These are phyloP conservation scores for Pterulicium gracile DNA, from an alignment of 1,284 basidiomycete genomes.

Conservation along the genomic window DNA sequence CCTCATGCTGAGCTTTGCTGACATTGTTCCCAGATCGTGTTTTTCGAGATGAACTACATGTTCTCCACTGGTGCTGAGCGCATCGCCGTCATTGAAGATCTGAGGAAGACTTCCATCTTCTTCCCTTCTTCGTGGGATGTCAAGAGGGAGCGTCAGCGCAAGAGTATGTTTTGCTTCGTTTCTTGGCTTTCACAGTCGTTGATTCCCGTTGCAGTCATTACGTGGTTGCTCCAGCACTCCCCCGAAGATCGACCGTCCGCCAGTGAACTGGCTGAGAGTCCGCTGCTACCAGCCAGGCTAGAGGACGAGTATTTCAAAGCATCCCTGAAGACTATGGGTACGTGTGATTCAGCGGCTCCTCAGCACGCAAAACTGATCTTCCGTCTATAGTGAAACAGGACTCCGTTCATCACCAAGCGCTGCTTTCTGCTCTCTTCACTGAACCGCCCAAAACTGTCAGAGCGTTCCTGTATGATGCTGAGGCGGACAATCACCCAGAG, in stretches of 20 bases:
- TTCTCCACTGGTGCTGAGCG: constrained; percentile 88
- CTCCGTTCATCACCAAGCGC: constrained; percentile 62
- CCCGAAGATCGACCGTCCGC: constrained; percentile 77
- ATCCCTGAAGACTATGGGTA: constrained; percentile 70
- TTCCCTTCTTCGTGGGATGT: constrained; percentile 74
- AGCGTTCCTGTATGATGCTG: constrained; percentile 73
- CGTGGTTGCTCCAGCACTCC: constrained; percentile 76
- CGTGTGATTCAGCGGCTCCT: constrained; percentile 14
- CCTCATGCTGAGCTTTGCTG: constrained; percentile 1
- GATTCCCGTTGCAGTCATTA: constrained; percentile 53
- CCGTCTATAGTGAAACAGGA: constrained; percentile 52
- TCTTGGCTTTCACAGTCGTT: constrained; percentile 3
- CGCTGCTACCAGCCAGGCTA: constrained; percentile 61
- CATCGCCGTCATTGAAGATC: constrained; percentile 69
- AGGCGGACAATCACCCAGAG: constrained; percentile 50
- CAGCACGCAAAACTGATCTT: constrained; percentile 7
- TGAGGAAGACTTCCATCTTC: constrained; percentile 61
- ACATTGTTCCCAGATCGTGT: constrained; percentile 61
- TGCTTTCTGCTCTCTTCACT: constrained; percentile 62
- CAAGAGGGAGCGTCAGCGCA: constrained; percentile 49
- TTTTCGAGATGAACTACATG: constrained; percentile 93
- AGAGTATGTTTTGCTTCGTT: constrained; percentile 38
- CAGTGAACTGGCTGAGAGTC: constrained; percentile 75
- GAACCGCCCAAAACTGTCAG: constrained; percentile 58
- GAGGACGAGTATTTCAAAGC: constrained; percentile 83